phyloP scores from a whole-genome alignment of 495 filamentous ascomycete genomes.

The Xeromyces bisporus region DNA sequence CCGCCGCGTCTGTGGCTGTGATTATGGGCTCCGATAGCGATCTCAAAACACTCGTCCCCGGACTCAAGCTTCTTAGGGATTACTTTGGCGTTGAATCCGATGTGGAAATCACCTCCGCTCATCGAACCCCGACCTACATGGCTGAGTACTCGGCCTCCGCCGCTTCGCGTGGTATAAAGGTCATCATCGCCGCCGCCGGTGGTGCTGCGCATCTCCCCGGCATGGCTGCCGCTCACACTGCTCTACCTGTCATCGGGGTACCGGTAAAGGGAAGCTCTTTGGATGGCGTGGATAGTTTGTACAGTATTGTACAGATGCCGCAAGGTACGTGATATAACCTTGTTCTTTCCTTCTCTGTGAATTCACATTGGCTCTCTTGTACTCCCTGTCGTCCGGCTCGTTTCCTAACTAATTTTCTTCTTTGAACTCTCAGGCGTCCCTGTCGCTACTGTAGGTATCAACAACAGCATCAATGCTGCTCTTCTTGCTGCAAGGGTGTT shows the following conservation, averaged over 20 bases:
- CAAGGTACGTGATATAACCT: constrained; percentile 23
- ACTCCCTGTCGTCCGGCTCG: not conserved
- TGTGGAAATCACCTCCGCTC: constrained; percentile 79
- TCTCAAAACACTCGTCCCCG: constrained; percentile 58
- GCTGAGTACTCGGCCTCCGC: constrained; percentile 54
- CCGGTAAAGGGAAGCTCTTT: constrained; percentile 75
- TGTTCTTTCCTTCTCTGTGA: not conserved
- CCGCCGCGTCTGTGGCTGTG: constrained; percentile 53
- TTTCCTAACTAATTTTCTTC: constrained; percentile 3
- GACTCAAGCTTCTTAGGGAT: constrained; percentile 55
- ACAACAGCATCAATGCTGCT: constrained; percentile 86
- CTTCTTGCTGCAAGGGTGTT: constrained; percentile 76
- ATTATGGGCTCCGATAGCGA: constrained; percentile 96
- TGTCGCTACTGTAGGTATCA: constrained; percentile 78
- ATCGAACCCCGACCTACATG: constrained; percentile 80
- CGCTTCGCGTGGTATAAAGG: constrained; percentile 53
- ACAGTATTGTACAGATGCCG: constrained; percentile 92
- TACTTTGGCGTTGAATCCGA: constrained; percentile 58
- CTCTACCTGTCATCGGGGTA: constrained; percentile 84
- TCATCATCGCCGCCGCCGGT: constrained; percentile 89
- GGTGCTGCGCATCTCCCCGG: constrained; percentile 86
- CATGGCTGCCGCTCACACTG: constrained; percentile 74
- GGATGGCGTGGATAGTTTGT: constrained; percentile 78
- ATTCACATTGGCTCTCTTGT: not conserved
- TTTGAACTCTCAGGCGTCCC: constrained; percentile 43